Evolutionary conservation across 2,329 filamentous ascomycete genomes (phyloP), one percentile per base, ranked within the genome.

Genomic region (Tothia fuscella): DNA sequence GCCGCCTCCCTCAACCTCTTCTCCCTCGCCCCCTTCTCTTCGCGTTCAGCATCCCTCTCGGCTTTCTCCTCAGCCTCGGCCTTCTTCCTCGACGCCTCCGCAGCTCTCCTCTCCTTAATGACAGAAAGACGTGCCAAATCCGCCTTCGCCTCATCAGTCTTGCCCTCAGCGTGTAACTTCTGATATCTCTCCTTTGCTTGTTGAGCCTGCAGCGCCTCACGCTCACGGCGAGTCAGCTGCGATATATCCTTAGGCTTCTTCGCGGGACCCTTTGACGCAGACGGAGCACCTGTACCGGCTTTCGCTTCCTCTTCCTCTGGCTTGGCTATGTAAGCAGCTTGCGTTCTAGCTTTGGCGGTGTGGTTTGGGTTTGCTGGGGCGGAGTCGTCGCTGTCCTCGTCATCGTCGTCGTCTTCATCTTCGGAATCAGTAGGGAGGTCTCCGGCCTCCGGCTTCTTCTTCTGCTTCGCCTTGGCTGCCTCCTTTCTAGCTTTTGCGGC

Each of bases 341-440:
- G 83, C 48, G 80, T 82, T 56, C 72, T 68, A 2, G 75, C 73
- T 46, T 76, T 75, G 47, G 70, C 68, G 16, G 72, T 76, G 56
- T 94, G 88, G 65, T 95, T 95, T 14, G 89, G 87, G 65, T 95
- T 95, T 47, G 82, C 83, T 43, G 85, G 87, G 75, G 84, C 80
- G 16, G 68, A 70, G 38, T 78, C 71, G 16, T 62, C 62, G 17
- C 28, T 30, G 10, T 64, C 64, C 28, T 72, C 69, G 12, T 72
- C 70, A n/a, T 68, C 66, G n/a, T n/a, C n/a, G n/a, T n/a, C n/a
- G 25, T 73, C 69, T 36, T 76, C 71, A 25, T 76, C 71, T 37
- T 76, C 74, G 14, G 73, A 73, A 4, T 75, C 77, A 49, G 78
- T 82, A 4, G 85, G 74, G 50, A 96, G 62, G 57, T 96, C 89